Conservation (phyloP, 2,329 filamentous ascomycete species). For the Microcyclosporella mali region DNA sequence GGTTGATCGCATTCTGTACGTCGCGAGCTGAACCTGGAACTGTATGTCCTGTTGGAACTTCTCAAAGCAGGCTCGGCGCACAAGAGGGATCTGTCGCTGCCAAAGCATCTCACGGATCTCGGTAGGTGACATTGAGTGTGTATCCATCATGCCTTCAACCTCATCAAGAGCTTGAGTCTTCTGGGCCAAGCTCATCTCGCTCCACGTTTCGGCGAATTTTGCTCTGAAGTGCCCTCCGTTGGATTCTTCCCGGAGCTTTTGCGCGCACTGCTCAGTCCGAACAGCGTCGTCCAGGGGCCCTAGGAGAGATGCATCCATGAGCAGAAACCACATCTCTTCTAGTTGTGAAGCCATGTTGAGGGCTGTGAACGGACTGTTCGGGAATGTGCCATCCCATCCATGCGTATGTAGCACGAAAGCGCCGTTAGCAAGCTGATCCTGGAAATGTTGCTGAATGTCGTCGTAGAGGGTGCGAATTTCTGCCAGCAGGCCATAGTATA, state of each 20-base stretch:
- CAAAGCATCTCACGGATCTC: slow-evolving; percentile 1
- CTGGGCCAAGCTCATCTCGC: neutral
- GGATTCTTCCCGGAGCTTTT: neutral
- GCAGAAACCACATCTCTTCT: slow-evolving; percentile 16
- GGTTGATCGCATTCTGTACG: too few relatives aligned
- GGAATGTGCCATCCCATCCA: slow-evolving; percentile 7
- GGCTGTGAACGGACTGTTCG: slow-evolving; percentile 7
- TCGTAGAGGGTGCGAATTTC: slow-evolving; percentile 17
- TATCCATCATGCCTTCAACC: neutral
- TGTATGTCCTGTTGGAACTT: neutral
- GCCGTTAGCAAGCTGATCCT: slow-evolving; percentile 8
- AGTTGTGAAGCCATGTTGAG: slow-evolving; percentile 16
- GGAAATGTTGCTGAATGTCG: slow-evolving; percentile 11
- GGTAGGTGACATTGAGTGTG: neutral
- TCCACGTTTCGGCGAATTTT: neutral
- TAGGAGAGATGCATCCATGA: slow-evolving; percentile 14
- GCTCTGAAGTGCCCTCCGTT: neutral
- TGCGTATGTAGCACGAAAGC: slow-evolving; percentile 12
- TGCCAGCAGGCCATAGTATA: slow-evolving; percentile 19
- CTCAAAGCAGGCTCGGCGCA: slow-evolving; percentile 2
- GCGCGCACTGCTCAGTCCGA: slow-evolving; percentile 1
- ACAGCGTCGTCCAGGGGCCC: slow-evolving; percentile 19
- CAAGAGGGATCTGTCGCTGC: neutral
- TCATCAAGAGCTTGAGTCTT: neutral
- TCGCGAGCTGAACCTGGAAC: neutral